These are phyloP conservation scores for Suhomyces vadensis DNA, from an alignment of 805 yeast species.

Conservation along the genomic window DNA sequence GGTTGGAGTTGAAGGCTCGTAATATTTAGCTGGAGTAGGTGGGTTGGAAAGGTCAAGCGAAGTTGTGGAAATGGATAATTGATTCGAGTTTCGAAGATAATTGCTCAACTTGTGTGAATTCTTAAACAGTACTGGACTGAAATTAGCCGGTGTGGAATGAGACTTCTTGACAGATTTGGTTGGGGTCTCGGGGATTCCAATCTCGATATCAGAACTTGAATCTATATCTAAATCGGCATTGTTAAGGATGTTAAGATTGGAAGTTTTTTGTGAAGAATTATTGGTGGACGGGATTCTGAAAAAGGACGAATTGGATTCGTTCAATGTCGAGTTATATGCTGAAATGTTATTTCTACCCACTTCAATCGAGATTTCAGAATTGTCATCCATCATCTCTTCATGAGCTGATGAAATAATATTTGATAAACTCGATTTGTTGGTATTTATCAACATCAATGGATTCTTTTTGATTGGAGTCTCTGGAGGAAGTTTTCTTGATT, in stretches of 20 bases:
- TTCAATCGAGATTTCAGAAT: conserved; percentile 39
- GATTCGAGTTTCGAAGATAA: conserved; percentile 8
- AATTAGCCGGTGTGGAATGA: conserved; percentile 29
- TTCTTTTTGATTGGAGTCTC: conserved; percentile 47
- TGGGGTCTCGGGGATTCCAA: conserved; percentile 39
- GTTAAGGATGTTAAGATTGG: conserved; percentile 6
- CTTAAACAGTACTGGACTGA: conserved; percentile 22
- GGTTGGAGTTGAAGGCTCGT: conserved; percentile 18
- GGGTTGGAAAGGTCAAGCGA: conserved; percentile 1
- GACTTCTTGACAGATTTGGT: conserved; percentile 36
- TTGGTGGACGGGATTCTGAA: conserved; percentile 28
- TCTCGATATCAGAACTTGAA: conserved; percentile 20
- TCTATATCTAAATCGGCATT: conserved; percentile 22
- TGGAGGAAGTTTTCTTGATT: conserved; percentile 36
- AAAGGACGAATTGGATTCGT: conserved; percentile 35
- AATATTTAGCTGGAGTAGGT: conserved; percentile 2
- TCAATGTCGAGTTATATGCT: conserved; percentile 22
- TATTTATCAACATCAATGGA: conserved; percentile 38
- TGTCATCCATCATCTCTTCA: conserved; percentile 18
- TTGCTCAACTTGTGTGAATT: conserved; percentile 6
- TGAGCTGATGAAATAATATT: conserved; percentile 21
- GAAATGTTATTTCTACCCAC: conserved; percentile 35
- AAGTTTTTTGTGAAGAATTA: conserved; percentile 15
- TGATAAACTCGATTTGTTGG: conserved; percentile 19
- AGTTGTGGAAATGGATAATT: conserved; percentile 8